Evolutionary conservation across 352 stramenopile genomes (phyloP).

Genomic region (Globisporangium iwayamae): DNA sequence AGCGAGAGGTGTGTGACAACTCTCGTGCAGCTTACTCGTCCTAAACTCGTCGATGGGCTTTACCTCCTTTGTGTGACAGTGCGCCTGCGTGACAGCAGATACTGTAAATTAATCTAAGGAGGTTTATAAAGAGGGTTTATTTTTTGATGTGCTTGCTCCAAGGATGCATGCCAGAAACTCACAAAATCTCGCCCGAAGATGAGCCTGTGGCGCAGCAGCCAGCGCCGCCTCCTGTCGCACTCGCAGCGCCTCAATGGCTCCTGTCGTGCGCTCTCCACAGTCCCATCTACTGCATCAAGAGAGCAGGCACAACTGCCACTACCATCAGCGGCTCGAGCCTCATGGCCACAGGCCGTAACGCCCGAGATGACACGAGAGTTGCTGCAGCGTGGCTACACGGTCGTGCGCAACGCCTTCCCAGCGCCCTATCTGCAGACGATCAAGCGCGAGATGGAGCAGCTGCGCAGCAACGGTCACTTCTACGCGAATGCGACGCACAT

Average conservation of each 20-base stretch:
- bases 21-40: no score
- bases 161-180: not conserved
- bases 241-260: not conserved
- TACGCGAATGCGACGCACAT: conserved; percentile 83
- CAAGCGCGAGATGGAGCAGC: conserved; percentile 46
- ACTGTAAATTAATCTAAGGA: not conserved
- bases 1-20: no score
- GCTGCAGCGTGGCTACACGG: conserved; percentile 47
- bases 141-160: not conserved
- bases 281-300: not conserved
- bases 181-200: not conserved
- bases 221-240: conserved; percentile 10
- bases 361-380: conserved; percentile 24
- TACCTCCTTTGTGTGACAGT: no score
- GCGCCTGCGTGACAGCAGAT: no score
- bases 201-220: not conserved
- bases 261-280: not conserved
- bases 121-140: not conserved
- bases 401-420: conserved; percentile 51
- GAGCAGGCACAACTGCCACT: not conserved
- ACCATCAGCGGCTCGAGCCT: not conserved
- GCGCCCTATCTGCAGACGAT: conserved; percentile 36
- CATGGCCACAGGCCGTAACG: conserved; percentile 34
- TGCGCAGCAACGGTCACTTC: conserved; percentile 43
- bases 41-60: no score